Evolutionary conservation across 768 basidiomycete genomes (phyloP).

Genomic region (Lentinula aciculospora): DNA sequence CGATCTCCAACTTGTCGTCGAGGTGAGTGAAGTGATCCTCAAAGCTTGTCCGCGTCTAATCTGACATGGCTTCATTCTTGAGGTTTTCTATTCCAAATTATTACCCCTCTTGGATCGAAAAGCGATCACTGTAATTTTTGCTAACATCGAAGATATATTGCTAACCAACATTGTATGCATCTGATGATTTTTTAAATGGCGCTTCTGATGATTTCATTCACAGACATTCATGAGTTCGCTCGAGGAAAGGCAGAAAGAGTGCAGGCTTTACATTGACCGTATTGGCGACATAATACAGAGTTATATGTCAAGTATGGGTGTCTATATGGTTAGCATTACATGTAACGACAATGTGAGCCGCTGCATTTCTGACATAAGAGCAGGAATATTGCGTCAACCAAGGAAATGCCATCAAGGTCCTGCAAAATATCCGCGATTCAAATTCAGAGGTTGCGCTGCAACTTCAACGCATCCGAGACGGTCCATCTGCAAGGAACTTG

Average conservation of each 20-base stretch:
- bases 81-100: constrained; percentile 86
- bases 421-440: constrained; percentile 66
- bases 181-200: neutral
- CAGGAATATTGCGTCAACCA: constrained; percentile 93
- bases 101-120: constrained; percentile 67
- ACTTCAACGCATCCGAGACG: constrained; percentile 75
- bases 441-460: constrained; percentile 61
- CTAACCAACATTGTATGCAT: constrained; percentile 74
- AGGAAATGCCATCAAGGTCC: constrained; percentile 63
- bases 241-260: constrained; percentile 88
- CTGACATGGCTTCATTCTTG: neutral
- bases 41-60: neutral
- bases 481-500: constrained; percentile 70
- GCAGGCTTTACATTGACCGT: constrained; percentile 83
- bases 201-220: constrained; percentile 2
- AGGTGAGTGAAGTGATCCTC: constrained; percentile 41
- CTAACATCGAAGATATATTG: constrained; percentile 90
- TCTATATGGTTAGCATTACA: constrained; percentile 66
- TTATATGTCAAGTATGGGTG: constrained; percentile 71
- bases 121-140: constrained; percentile 79
- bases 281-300: constrained; percentile 80
- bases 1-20: constrained; percentile 87
- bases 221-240: constrained; percentile 82
- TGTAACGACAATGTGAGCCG: neutral
- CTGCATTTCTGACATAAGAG: neutral